phyloP scores from a whole-genome alignment of 139 green algal species.

The Astrephomene gubernaculifera region DNA sequence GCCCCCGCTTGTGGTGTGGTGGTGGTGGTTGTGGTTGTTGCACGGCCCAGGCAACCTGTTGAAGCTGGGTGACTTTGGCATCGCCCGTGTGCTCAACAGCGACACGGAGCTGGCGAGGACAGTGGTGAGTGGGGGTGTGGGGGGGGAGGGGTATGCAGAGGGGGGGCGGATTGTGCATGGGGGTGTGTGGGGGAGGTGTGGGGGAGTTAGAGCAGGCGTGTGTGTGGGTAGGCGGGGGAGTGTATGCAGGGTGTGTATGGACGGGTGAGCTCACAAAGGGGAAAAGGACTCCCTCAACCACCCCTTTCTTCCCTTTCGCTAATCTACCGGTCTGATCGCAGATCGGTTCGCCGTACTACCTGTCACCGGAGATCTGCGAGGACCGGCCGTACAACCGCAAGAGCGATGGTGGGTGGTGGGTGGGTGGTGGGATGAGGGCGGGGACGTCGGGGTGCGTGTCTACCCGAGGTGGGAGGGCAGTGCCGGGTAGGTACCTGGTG shows the following conservation, averaged over 20 bases:
- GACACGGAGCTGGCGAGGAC: slow-evolving; percentile 64
- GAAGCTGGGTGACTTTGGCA: slow-evolving; percentile 82
- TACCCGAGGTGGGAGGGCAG: too few species aligned
- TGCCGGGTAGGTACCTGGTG: too few species aligned
- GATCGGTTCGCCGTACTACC: slow-evolving; percentile 78
- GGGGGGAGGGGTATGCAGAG: not conserved
- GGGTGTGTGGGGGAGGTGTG: not conserved
- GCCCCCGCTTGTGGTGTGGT: too few species aligned
- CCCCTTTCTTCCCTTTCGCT: too few species aligned
- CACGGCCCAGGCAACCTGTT: slow-evolving; percentile 67
- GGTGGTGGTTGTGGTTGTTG: too few species aligned
- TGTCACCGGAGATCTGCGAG: slow-evolving; percentile 75
- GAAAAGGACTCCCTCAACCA: too few species aligned
- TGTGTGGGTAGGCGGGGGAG: too few species aligned
- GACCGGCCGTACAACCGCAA: slow-evolving; percentile 75
- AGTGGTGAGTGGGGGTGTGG: slow-evolving; percentile 44
- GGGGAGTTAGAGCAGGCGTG: not conserved
- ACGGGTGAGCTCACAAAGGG: too few species aligned
- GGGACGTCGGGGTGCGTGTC: too few species aligned
- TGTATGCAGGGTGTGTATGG: too few species aligned
- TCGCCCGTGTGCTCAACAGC: slow-evolving; percentile 63
- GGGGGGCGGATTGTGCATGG: not conserved
- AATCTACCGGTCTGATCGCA: too few species aligned
- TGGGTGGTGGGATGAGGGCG: not conserved
- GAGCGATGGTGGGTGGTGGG: slow-evolving; percentile 54